Conservation (phyloP, 2,329 filamentous ascomycete species). For the Incumbomyces lentus region DNA sequence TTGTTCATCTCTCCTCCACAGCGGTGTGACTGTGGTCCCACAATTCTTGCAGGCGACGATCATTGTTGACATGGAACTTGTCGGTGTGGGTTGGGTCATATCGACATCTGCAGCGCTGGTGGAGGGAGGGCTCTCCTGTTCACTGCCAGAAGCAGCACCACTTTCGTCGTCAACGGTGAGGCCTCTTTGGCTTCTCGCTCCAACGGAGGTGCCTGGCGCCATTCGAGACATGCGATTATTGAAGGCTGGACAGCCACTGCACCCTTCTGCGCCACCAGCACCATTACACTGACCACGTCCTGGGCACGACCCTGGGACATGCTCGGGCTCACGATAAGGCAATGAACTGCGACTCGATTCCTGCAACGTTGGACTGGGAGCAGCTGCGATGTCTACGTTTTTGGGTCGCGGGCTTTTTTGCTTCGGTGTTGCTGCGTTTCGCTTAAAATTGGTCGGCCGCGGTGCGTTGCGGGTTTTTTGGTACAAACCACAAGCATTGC, state of each 20-base stretch:
- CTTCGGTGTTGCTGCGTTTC: conserved; percentile 40
- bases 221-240: conserved; percentile 90
- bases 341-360: conserved; percentile 14
- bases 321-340: conserved; percentile 20
- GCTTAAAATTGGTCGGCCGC: conserved; percentile 81
- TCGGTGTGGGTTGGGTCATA: conserved; percentile 5
- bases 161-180: conserved; percentile 17
- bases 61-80: conserved; percentile 30
- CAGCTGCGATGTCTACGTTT: conserved; percentile 12
- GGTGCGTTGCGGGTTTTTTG: conserved; percentile 85
- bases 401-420: conserved; percentile 14
- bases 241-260: conserved; percentile 90
- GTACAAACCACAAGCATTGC: conserved; percentile 94
- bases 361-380: conserved; percentile 24
- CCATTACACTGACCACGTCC: conserved; percentile 93
- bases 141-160: conserved; percentile 5
- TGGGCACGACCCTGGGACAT: conserved; percentile 73
- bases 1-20: conserved; percentile 89
- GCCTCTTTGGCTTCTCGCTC: conserved; percentile 20
- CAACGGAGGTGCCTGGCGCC: conserved; percentile 13
- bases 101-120: conserved; percentile 12
- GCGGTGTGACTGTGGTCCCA: conserved; percentile 85
- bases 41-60: conserved; percentile 96
- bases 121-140: conserved; percentile 19
- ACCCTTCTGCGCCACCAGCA: conserved; percentile 88